Base-by-base conservation (phyloP, 768 basidiomycete genomes). In the Rossbeevera mucosa region DNA sequence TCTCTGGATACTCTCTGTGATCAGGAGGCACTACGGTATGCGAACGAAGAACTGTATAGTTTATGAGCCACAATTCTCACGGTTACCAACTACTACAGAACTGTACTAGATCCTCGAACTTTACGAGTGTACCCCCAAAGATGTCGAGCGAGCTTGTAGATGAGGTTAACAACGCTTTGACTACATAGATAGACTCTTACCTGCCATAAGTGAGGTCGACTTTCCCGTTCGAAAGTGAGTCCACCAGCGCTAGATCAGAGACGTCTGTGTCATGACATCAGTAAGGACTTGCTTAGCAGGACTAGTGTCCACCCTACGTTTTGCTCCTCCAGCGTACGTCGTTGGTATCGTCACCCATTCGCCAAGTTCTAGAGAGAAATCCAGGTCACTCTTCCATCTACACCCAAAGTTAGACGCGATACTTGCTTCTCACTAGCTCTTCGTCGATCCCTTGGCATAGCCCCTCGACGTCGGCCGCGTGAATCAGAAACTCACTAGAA, bases 401-500 rank as follows among this genome's bases (percentile, higher is more conserved):
- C 25, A n/a, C 18, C 22, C 3, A 22, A n/a, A 25, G 20, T 33
- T 8, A 57, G 41, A 8, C 6, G 44, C 16, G 28, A 24, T 25
- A 73, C 86, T 52, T 53, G 90, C 94, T 84, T 55, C 70, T 57
- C 3, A 98, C 95, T 4, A 99, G 79, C 16, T 85, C 83, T 63
- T 91, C 82, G 67, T 99, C 96, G 53, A 98, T 94, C 1, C 96
- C 96, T 72, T 94, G 84, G 67, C 96, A 98, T 21, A 98, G 72
- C 0, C 96, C 96, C 69, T 99, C 96, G 8, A 99, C 94, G 59
- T 98, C 96, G n/a, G 96, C 96, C 0, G 96, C 95, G 69, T 99
- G 96, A 24, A 99, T 78, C 41, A 99, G 72, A 58, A 99, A 91
- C 66, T 98, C 96, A 58, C 94, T 94, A 57, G 28, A n/a, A 46